Evolutionary conservation across 352 stramenopile species (phyloP).

Genomic region (Phytophthora pinifolia): DNA sequence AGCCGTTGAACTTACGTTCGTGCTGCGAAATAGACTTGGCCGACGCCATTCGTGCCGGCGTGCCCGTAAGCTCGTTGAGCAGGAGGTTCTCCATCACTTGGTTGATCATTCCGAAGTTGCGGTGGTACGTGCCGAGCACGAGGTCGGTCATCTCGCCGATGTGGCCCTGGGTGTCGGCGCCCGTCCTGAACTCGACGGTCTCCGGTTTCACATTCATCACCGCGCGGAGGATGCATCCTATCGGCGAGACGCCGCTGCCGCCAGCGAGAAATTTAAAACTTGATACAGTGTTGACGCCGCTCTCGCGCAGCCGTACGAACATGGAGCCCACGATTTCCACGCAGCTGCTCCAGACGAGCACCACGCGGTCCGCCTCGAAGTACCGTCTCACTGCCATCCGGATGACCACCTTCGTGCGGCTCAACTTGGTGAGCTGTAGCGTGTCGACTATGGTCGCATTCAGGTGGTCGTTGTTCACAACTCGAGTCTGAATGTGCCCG

Average conservation of each 20-base stretch:
- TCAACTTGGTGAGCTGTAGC: constrained; percentile 30
- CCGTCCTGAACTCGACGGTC: constrained; percentile 24
- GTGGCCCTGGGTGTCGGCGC: constrained; percentile 7
- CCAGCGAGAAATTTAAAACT: constrained; percentile 18
- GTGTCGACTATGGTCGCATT: constrained; percentile 36
- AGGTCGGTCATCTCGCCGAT: constrained; percentile 49
- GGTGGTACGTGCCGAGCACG: constrained; percentile 46
- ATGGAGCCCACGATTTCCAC: constrained; percentile 41
- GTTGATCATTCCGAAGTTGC: constrained; percentile 43
- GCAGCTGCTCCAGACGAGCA: constrained; percentile 34
- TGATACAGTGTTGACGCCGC: constrained; percentile 18
- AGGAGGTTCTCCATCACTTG: constrained; percentile 44
- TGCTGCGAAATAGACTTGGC: not conserved
- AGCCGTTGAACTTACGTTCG: too few relatives aligned
- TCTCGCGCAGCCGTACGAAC: constrained; percentile 42
- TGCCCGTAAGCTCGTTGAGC: constrained; percentile 25
- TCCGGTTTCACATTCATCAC: constrained; percentile 26
- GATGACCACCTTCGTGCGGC: constrained; percentile 19
- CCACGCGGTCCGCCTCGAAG: constrained; percentile 18
- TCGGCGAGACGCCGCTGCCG: constrained; percentile 4
- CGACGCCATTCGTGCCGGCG: not conserved
- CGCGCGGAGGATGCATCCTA: constrained; percentile 11
- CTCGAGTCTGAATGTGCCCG: constrained; percentile 11
- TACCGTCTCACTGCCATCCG: constrained; percentile 33
- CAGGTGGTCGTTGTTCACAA: constrained; percentile 32